Percentiles rank a stretch among this genome's conserved stretches.
phyloP scores from a whole-genome alignment of 2,329 filamentous ascomycete genomes.

The Beauveria caledonica region DNA sequence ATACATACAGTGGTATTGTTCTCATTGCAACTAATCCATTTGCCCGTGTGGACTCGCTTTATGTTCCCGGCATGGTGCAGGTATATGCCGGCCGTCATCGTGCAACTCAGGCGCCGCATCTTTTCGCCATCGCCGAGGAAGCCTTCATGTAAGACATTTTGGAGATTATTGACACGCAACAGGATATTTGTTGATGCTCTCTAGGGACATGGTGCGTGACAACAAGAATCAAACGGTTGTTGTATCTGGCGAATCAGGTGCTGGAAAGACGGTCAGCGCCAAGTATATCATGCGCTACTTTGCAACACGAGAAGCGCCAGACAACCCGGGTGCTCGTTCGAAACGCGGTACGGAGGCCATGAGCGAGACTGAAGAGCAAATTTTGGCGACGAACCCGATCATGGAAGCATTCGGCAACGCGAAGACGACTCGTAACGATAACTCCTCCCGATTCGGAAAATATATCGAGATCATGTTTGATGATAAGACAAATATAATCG shows the following conservation, averaged over 20 bases:
- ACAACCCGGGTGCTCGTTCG: slow-evolving; percentile 68
- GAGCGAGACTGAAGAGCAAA: slow-evolving; percentile 98
- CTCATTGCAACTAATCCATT: slow-evolving; percentile 98
- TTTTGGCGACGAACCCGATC: slow-evolving; percentile 94
- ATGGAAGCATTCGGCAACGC: slow-evolving; percentile 99
- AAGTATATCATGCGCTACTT: slow-evolving; percentile 99
- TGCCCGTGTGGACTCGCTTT: slow-evolving; percentile 92
- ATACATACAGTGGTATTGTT: slow-evolving; percentile 98
- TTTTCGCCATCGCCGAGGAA: slow-evolving; percentile 98
- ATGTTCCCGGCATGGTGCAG: slow-evolving; percentile 99
- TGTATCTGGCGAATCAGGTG: slow-evolving; percentile 97
- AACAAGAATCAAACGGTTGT: slow-evolving; percentile 96
- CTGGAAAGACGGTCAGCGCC: slow-evolving; percentile 96
- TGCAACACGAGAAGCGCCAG: slow-evolving; percentile 89
- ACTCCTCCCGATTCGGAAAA: slow-evolving; percentile 97
- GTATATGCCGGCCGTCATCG: slow-evolving; percentile 96
- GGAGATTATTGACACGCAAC: background rate
- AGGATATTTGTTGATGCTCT: slow-evolving; percentile 28
- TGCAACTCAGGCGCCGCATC: slow-evolving; percentile 91
- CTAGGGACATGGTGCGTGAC: slow-evolving; percentile 92
- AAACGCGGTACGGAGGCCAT: slow-evolving; percentile 73
- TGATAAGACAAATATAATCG: slow-evolving; percentile 88
- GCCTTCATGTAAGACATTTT: slow-evolving; percentile 72
- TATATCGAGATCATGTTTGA: slow-evolving; percentile 99
- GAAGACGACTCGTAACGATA: slow-evolving; percentile 99